A percentile compares a stretch with the other conserved stretches of the same genome.
phyloP scores from a whole-genome alignment of 1,284 basidiomycete species.

The Ceratobasidium sp. region DNA sequence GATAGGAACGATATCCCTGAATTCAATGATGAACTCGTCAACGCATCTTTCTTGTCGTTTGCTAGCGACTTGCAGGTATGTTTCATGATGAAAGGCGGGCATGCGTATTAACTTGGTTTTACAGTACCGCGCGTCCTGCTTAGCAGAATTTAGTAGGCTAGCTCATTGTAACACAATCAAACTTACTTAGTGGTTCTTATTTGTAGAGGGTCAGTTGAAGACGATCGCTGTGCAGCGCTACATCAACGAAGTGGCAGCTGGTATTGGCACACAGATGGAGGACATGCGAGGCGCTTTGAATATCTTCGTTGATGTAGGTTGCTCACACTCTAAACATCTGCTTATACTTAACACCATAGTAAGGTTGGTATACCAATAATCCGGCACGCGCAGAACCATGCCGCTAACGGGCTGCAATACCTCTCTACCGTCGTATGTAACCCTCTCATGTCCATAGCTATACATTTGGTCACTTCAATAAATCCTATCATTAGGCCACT shows the following conservation, averaged over 20 bases:
- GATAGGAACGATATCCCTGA: constrained; percentile 54
- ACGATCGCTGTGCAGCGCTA: constrained; percentile 71
- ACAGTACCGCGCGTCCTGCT: constrained; percentile 77
- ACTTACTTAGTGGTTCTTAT: background rate
- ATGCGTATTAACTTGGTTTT: background rate
- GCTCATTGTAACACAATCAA: background rate
- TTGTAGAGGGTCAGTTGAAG: constrained; percentile 58
- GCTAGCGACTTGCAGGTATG: constrained; percentile 70
- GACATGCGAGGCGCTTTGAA: constrained; percentile 72
- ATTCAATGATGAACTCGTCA: constrained; percentile 69
- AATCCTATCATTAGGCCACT: constrained; percentile 61
- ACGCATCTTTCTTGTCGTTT: constrained; percentile 73
- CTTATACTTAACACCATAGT: too few relatives aligned
- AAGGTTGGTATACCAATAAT: constrained; percentile 74
- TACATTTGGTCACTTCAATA: background rate
- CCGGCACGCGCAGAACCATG: constrained; percentile 78
- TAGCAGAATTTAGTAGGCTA: constrained; percentile 64
- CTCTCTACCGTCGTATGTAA: constrained; percentile 67
- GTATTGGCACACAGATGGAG: constrained; percentile 76
- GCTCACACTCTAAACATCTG: background rate
- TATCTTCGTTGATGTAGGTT: constrained; percentile 79
- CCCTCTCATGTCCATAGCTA: background rate
- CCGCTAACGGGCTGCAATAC: constrained; percentile 74
- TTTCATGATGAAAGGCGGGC: background rate
- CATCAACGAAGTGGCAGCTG: constrained; percentile 73